Percentiles rank a stretch among this genome's conserved stretches.
These are phyloP conservation scores for Ehretia macrophylla DNA, from an alignment of 257 asterid species.

Conservation along the genomic window DNA sequence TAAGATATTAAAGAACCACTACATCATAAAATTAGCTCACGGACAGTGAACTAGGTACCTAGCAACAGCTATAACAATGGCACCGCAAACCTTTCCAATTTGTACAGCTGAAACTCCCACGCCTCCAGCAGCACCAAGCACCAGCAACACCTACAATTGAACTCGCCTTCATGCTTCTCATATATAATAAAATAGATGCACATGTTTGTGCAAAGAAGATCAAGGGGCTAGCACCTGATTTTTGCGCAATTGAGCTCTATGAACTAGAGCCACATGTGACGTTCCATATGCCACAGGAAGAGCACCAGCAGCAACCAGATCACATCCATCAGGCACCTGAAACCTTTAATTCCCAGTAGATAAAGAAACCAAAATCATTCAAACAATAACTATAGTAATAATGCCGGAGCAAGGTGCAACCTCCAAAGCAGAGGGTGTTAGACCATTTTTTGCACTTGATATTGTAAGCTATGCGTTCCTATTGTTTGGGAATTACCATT, in stretches of 20 bases:
- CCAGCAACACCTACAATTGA: constrained; percentile 67
- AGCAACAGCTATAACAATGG: constrained; percentile 82
- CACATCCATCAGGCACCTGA: constrained; percentile 83
- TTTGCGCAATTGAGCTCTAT: constrained; percentile 66
- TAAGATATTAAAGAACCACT: not conserved
- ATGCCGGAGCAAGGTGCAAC: no score
- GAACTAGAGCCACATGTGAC: constrained; percentile 86
- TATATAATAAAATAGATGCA: not conserved
- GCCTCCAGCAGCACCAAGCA: constrained; percentile 99
- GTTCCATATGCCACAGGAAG: constrained; percentile 95
- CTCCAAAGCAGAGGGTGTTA: no score
- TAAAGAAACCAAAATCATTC: constrained; percentile 9
- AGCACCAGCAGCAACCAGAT: constrained; percentile 80
- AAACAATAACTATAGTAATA: no score
- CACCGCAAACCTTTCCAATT: constrained; percentile 87
- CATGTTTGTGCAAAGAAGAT: not conserved
- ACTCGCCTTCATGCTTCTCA: constrained; percentile 1
- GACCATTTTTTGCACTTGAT: no score
- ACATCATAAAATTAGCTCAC: not conserved
- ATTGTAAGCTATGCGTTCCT: no score
- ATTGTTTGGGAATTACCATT: no score
- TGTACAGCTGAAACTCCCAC: constrained; percentile 96
- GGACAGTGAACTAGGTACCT: constrained; percentile 38
- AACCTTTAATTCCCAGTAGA: constrained; percentile 37
- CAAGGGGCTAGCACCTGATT: constrained; percentile 45